phyloP scores from a whole-genome alignment of 2,329 filamentous ascomycete species.

The Pseudocercospora cruenta region DNA sequence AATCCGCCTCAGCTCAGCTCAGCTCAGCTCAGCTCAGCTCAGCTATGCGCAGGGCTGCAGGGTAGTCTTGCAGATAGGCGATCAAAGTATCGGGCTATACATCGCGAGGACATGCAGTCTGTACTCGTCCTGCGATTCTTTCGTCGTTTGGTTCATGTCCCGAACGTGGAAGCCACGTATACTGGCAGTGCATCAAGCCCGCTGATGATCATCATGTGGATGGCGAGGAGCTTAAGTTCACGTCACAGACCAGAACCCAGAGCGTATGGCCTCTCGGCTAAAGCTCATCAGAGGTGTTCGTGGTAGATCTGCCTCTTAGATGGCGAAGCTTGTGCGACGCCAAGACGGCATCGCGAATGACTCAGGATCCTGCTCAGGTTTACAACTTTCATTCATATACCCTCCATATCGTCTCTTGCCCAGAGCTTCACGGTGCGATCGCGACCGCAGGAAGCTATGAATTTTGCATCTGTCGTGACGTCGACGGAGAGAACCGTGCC shows the following conservation, averaged over 20 bases:
- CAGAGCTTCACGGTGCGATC: constrained; percentile 96
- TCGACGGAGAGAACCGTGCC: constrained; percentile 91
- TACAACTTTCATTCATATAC: constrained; percentile 30
- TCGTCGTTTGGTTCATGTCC: not conserved
- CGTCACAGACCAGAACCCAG: not conserved
- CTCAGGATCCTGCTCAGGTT: not conserved
- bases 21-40: too few relatives aligned
- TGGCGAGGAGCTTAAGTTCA: not conserved
- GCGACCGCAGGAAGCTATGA: constrained; percentile 93
- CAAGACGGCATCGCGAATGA: not conserved
- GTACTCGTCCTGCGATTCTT: not conserved
- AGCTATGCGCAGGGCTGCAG: not conserved
- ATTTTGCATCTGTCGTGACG: constrained; percentile 80
- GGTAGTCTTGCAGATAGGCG: not conserved
- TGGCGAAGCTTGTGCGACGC: not conserved
- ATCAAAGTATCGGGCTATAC: not conserved
- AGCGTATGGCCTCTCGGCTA: not conserved
- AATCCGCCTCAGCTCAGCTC: not conserved
- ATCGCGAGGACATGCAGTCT: not conserved
- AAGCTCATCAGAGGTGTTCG: not conserved
- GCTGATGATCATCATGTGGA: not conserved
- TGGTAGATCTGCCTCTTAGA: not conserved
- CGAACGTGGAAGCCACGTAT: not conserved
- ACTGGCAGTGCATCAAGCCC: not conserved
- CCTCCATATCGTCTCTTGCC: constrained; percentile 77